Conservation (phyloP, 495 filamentous ascomycete species). For the Xylaria cubensis region DNA sequence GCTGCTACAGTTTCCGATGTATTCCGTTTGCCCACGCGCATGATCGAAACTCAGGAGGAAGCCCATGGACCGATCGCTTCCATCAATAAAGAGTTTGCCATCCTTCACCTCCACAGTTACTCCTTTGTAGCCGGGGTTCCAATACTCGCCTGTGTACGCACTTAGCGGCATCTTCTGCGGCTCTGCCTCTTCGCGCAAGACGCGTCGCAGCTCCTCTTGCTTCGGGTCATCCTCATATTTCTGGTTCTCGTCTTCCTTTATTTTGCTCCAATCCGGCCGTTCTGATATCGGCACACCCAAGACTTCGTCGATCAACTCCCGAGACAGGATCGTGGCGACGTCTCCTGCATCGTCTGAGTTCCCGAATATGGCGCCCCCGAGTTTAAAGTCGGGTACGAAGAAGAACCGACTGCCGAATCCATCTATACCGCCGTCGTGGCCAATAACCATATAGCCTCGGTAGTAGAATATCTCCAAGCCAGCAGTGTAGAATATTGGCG, state of each 20-base stretch:
- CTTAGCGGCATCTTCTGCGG: slow-evolving; percentile 41
- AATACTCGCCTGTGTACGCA: slow-evolving; percentile 48
- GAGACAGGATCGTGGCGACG: slow-evolving; percentile 35
- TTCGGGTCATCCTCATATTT: slow-evolving; percentile 27
- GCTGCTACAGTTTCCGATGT: slow-evolving; percentile 16
- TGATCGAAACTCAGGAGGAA: slow-evolving; percentile 36
- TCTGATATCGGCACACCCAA: slow-evolving; percentile 36
- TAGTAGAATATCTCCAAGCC: slow-evolving; percentile 52
- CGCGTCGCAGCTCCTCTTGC: slow-evolving; percentile 2
- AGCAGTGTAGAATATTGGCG: slow-evolving; percentile 43
- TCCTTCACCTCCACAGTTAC: slow-evolving; percentile 38
- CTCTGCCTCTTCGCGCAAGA: slow-evolving; percentile 27
- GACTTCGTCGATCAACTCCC: slow-evolving; percentile 47
- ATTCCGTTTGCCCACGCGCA: slow-evolving; percentile 32
- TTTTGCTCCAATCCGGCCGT: slow-evolving; percentile 6
- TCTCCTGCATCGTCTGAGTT: slow-evolving; percentile 41
- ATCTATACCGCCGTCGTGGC: slow-evolving; percentile 49
- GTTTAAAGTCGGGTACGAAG: slow-evolving; percentile 52
- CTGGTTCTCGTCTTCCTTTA: slow-evolving; percentile 2
- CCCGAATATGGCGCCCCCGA: slow-evolving; percentile 53
- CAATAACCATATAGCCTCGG: slow-evolving; percentile 46
- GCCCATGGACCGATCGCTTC: slow-evolving; percentile 40
- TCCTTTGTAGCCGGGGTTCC: slow-evolving; percentile 45
- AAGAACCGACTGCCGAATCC: slow-evolving; percentile 51
- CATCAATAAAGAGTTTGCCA: slow-evolving; percentile 43